phyloP scores from a whole-genome alignment of 352 stramenopile species.

The Phytophthora fragariaefolia region DNA sequence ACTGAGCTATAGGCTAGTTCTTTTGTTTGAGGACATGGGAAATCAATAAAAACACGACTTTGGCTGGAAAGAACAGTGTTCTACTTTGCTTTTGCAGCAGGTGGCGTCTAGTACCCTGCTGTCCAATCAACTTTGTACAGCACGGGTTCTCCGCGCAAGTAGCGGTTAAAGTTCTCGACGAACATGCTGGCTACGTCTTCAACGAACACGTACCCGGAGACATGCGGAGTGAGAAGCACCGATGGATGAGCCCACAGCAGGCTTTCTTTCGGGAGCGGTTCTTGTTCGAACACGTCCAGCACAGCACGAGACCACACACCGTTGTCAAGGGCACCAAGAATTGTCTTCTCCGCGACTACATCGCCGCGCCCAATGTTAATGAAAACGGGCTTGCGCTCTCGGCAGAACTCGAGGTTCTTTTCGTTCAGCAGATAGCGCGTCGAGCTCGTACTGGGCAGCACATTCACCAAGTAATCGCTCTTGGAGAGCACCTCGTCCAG shows the following conservation, averaged over 20 bases:
- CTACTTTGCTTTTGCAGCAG: not conserved
- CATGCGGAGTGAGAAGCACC: constrained; percentile 82
- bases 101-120: constrained; percentile 39
- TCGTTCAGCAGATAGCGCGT: constrained; percentile 75
- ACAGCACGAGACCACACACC: constrained; percentile 59
- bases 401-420: constrained; percentile 53
- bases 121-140: constrained; percentile 45
- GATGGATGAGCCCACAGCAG: constrained; percentile 64
- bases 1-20: not conserved
- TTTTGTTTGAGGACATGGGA: not conserved
- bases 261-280: constrained; percentile 52
- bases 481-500: constrained; percentile 54
- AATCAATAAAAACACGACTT: not conserved
- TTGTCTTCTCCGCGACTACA: constrained; percentile 64
- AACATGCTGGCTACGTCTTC: constrained; percentile 84
- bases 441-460: constrained; percentile 82
- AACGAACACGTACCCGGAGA: constrained; percentile 72
- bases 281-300: constrained; percentile 63
- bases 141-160: constrained; percentile 33
- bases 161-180: constrained; percentile 56
- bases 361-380: constrained; percentile 92
- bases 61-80: not conserved
- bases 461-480: constrained; percentile 87
- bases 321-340: constrained; percentile 70
- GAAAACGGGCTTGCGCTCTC: constrained; percentile 72